Evolutionary conservation across 2,329 filamentous ascomycete species (phyloP).

Genomic region (Cercospora sp.): DNA sequence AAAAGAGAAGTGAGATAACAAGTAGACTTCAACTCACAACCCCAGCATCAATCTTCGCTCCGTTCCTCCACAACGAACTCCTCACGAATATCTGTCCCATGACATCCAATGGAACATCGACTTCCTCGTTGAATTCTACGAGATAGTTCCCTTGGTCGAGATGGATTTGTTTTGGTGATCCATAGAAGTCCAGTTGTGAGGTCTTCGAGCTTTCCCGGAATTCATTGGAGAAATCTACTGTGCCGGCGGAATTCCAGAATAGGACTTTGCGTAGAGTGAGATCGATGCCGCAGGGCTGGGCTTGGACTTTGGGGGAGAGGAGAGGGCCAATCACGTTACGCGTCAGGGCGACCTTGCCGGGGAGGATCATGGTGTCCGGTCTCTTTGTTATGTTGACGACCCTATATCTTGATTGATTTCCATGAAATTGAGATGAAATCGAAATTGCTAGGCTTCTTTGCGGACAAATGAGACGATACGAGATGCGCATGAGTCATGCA

Average conservation of each 20-base stretch:
- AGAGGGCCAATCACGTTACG: conserved; percentile 18
- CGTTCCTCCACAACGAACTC: conserved; percentile 46
- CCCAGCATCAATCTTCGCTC: conserved; percentile 41
- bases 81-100: conserved; percentile 45
- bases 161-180: not conserved
- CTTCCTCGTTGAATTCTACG: conserved; percentile 46
- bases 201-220: conserved; percentile 12
- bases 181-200: conserved; percentile 6
- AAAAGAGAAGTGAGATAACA: not conserved
- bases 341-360: conserved; percentile 16
- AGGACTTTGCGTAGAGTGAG: conserved; percentile 20
- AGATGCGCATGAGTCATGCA: not conserved
- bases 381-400: not conserved
- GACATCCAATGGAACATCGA: conserved; percentile 42
- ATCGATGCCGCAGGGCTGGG: conserved; percentile 27
- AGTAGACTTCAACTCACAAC: conserved; percentile 26
- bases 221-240: conserved; percentile 22
- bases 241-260: conserved; percentile 20
- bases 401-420: not conserved
- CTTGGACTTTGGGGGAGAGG: conserved; percentile 12
- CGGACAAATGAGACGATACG: not conserved
- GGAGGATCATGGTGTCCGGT: conserved; percentile 19
- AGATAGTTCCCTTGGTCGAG: conserved; percentile 39
- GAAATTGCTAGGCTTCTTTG: not conserved
- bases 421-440: not conserved